A percentile compares a stretch with the other conserved stretches of the same genome.
Conservation (phyloP, 768 basidiomycete genomes). For the Termitomyces sp. region DNA sequence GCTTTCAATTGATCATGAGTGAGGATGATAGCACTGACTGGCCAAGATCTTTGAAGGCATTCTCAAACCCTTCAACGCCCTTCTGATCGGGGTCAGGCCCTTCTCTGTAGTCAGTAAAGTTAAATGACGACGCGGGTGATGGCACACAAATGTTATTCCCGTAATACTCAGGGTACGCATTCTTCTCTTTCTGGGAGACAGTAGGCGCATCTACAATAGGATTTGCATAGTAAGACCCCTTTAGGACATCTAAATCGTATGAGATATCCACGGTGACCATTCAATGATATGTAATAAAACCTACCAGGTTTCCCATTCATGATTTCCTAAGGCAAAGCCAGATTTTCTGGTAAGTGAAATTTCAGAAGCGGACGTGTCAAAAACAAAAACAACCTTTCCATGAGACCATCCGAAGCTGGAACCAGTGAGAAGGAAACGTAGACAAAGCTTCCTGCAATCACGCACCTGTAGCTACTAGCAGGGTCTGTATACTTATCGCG, state of each 20-base stretch:
- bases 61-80: constrained; percentile 72
- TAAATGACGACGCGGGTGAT: neutral
- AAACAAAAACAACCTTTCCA: constrained; percentile 79
- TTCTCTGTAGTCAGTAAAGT: constrained; percentile 18
- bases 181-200: constrained; percentile 50
- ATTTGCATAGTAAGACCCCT: constrained; percentile 94
- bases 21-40: constrained; percentile 31
- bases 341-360: neutral
- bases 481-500: constrained; percentile 77
- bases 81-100: constrained; percentile 60
- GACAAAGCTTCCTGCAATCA: neutral
- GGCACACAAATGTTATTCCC: constrained; percentile 78
- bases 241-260: constrained; percentile 57
- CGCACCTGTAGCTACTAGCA: constrained; percentile 69
- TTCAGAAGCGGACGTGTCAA: neutral
- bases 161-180: constrained; percentile 78
- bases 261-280: neutral
- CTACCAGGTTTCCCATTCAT: constrained; percentile 91
- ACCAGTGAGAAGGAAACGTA: neutral
- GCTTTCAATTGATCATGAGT: neutral
- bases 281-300: neutral
- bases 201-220: constrained; percentile 63
- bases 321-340: constrained; percentile 56
- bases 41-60: constrained; percentile 85
- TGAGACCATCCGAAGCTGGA: constrained; percentile 94